Evolutionary conservation across 2,329 filamentous ascomycete species (phyloP).

Genomic region (Diaporthe sp.): DNA sequence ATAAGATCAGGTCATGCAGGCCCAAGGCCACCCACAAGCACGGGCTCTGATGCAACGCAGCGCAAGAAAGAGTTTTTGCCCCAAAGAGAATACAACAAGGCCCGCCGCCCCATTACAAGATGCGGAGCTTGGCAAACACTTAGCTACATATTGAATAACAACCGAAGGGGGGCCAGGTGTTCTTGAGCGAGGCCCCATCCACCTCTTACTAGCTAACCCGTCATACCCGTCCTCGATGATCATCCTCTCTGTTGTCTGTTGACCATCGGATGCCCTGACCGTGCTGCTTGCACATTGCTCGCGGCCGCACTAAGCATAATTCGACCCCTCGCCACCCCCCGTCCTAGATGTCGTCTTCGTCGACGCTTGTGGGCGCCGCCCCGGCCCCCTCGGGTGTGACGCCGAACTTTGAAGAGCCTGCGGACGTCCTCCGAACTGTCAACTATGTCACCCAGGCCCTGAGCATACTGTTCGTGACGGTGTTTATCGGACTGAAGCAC

Average conservation of each 20-base stretch:
- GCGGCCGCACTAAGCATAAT: constrained; percentile 10
- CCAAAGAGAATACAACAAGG: neutral
- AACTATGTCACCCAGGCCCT: constrained; percentile 49
- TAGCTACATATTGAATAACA: constrained; percentile 26
- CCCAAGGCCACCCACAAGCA: constrained; percentile 12
- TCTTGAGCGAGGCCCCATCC: constrained; percentile 13
- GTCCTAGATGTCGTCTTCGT: constrained; percentile 4
- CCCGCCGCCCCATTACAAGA: constrained; percentile 8
- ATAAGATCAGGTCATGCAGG: constrained; percentile 23
- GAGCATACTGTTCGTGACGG: constrained; percentile 47
- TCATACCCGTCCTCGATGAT: constrained; percentile 21
- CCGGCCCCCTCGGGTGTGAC: constrained; percentile 48
- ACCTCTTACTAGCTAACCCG: constrained; percentile 5
- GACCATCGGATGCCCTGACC: constrained; percentile 11
- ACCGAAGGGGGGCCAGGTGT: constrained; percentile 8
- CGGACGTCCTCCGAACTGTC: constrained; percentile 47
- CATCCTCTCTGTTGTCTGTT: constrained; percentile 1
- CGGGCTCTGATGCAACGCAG: constrained; percentile 25
- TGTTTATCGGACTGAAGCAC: constrained; percentile 46
- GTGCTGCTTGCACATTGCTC: constrained; percentile 20
- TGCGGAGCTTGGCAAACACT: constrained; percentile 16
- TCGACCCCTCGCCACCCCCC: no score
- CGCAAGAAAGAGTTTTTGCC: constrained; percentile 10
- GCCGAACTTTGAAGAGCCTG: constrained; percentile 47
- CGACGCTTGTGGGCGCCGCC: constrained; percentile 42